Evolutionary conservation across 2,329 filamentous ascomycete species (phyloP), one percentile per base, ranked within the genome.

Genomic region (Alternaria postmessia): DNA sequence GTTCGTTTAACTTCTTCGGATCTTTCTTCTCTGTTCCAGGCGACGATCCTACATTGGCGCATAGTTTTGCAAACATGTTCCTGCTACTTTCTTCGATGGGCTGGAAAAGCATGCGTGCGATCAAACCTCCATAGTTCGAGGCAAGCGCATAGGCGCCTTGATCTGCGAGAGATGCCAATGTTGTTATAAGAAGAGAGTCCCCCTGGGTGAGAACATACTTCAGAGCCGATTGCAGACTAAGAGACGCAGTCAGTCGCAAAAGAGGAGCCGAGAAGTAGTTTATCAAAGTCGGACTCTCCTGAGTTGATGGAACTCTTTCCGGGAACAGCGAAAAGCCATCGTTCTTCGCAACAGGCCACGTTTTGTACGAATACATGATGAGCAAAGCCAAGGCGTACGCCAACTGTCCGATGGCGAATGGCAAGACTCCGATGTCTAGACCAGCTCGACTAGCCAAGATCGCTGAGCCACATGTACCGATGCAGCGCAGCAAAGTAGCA

Each of bases 141-240:
- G 94, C 95, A 5, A 99, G 85, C 0, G 94, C 93, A 74, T 98
- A 99, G 36, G 93, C 89, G 14, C 95, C 95, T 81, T 98, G 95
- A 5, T 94, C 91, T 42, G 88, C 84, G 1, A 95, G 86, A 0
- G 89, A 88, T 7, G 94, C 90, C 58, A 98, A 84, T 12, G 89
- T 81, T 16, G 91, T 90, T 64, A 99, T 90, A 51, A 98, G 88
- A 68, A 98, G 87, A 2, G 93, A 93, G 80, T 99, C 95, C 61
- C 94, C 95, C 80, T 98, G 93, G 0, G 95, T 98, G 53, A 99
- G 86, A 53, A 98, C 76, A 76, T 98, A 94, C 79, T 99, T 99
- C 71, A 98, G 88, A 20, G 93, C 80, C 36, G 92, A 94, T 80
- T 99, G 95, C 7, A 93, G 82, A 80, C 93, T 94, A 77, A 98